Base-by-base conservation (phyloP, 331 rosid genomes). In the Saraca asoca region DNA sequence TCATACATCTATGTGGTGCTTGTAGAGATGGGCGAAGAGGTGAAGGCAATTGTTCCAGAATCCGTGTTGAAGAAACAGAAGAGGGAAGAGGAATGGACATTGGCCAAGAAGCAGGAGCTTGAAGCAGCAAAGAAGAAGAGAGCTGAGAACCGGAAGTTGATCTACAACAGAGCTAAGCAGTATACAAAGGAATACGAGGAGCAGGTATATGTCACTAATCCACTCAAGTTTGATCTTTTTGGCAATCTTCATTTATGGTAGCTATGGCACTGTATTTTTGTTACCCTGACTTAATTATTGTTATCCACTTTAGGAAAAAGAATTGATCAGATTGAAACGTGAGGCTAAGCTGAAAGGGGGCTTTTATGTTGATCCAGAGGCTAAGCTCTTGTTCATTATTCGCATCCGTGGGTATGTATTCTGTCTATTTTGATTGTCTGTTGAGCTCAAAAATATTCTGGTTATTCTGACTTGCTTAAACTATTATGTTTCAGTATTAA, bases 261-360 rank as follows among this genome's bases (percentile, higher is more conserved):
- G 14, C 12, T 6, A 14, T 24, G 31, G 8, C 10, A 10, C 0
- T 18, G 12, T 0, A 6, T 34, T 39, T 16, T 4, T 49, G 10
- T 2, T 11, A 9, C 0, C 2, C 6, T 18, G 0, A 9, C 48
- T 10, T 51, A 0, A 5, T 51, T 54, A 38, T 41, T 18, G 12
- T 2, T 12, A 7, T 0, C 6, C 3, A n/a, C 4, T 66, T 2
- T 44, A 91, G 93, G 96, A 87, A 0, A 89, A 79, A 58, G 85
- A 87, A 44, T 31, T 89, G 85, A 82, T 92, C 38, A 56, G 62
- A 15, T 62, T 92, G 74, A 92, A 92, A 35, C 96, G 95, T 9
- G 98, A 92, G 77, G 98, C 98, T 0, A 92, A 86, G 82, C 77
- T 89, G 72, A 87, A 87, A 43, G 98, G 98, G 46, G 96, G 98